These are phyloP conservation scores for Ogataea angusta DNA, from an alignment of 805 yeast species.

Conservation along the genomic window DNA sequence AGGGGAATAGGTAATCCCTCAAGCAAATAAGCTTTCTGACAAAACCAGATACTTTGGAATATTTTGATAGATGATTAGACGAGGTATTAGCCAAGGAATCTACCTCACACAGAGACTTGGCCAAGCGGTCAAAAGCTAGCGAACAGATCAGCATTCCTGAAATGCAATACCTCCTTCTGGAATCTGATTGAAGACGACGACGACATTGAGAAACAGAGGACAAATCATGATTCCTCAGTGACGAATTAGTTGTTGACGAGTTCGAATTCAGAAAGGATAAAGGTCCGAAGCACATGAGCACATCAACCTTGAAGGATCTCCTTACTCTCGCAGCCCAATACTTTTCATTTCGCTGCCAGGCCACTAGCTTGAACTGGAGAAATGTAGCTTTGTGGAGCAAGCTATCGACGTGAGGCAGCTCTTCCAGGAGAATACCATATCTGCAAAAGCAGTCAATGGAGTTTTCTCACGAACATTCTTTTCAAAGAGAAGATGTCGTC, in stretches of 20 bases:
- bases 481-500: neutral
- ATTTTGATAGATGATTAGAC: neutral
- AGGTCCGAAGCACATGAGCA: neutral
- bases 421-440: neutral
- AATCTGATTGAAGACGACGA: neutral
- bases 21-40: neutral
- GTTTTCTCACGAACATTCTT: neutral
- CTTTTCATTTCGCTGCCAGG: neutral
- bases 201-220: neutral
- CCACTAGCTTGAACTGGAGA: neutral
- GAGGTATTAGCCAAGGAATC: neutral
- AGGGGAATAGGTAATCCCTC: neutral
- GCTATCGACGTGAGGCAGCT: neutral
- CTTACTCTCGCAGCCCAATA: neutral
- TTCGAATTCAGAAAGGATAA: neutral
- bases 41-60: neutral
- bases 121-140: neutral
- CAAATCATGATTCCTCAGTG: neutral
- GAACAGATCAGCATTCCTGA: neutral
- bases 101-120: neutral
- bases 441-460: neutral
- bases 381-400: neutral
- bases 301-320: neutral
- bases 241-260: neutral
- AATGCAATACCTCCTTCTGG: neutral